Percentiles rank a stretch among this genome's conserved stretches.
phyloP scores from a whole-genome alignment of 371 early-diverging fungal species.

The Gilbertella persicaria region DNA sequence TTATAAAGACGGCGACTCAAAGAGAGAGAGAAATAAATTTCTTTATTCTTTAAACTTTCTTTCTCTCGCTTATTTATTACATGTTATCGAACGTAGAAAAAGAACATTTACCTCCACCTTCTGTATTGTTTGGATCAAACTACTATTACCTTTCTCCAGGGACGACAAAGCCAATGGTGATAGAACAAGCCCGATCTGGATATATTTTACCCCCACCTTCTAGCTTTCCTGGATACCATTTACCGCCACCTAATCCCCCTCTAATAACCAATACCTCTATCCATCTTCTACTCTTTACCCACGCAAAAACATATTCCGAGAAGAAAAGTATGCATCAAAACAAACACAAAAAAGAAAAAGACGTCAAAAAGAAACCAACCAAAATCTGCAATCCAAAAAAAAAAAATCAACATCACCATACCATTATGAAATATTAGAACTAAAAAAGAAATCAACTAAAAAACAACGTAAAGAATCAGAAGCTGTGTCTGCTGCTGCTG shows the following conservation, averaged over 20 bases:
- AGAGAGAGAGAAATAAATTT: too few relatives aligned
- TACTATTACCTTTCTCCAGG: constrained; percentile 10
- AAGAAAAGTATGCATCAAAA: constrained; percentile 10
- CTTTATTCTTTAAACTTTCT: too few relatives aligned
- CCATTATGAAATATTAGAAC: constrained; percentile 33
- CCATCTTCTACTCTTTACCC: constrained; percentile 12
- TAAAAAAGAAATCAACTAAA: constrained; percentile 21
- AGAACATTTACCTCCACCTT: constrained; percentile 42
- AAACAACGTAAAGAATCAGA: constrained; percentile 28
- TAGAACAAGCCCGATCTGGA: constrained; percentile 24
- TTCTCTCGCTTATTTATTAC: too few relatives aligned
- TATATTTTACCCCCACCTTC: constrained; percentile 47
- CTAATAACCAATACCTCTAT: constrained; percentile 2
- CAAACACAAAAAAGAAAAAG: constrained; percentile 21
- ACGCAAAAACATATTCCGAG: constrained; percentile 1
- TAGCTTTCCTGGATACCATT: constrained; percentile 37
- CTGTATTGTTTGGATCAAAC: constrained; percentile 22
- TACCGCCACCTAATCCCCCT: constrained; percentile 18
- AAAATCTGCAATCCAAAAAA: constrained; percentile 9
- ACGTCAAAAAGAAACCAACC: constrained; percentile 6
- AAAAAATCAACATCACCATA: constrained; percentile 19
- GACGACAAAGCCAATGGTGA: not conserved
- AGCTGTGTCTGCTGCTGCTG: constrained; percentile 45
- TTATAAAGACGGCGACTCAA: too few relatives aligned
- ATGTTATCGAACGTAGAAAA: too few relatives aligned